Evolutionary conservation across 2,329 filamentous ascomycete species (phyloP).

Genomic region (Fusarium scirpi): DNA sequence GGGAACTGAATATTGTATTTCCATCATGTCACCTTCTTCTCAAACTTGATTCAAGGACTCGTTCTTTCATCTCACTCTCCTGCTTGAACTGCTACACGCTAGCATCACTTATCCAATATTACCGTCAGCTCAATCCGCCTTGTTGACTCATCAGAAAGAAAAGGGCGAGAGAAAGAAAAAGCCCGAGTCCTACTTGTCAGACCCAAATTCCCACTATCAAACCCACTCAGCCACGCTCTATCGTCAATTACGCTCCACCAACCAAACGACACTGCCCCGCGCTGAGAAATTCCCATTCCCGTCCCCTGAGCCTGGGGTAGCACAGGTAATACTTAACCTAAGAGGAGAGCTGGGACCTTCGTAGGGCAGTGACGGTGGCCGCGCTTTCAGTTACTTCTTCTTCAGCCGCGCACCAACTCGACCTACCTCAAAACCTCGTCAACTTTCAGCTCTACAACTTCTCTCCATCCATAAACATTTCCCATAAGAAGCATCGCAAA

Average conservation of each 20-base stretch:
- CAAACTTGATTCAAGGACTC: background rate
- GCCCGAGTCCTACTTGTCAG: conserved; percentile 2
- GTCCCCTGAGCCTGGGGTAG: conserved; percentile 27
- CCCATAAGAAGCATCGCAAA: conserved; percentile 1
- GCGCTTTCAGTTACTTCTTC: conserved; percentile 27
- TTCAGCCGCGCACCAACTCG: conserved; percentile 36
- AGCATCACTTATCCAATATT: background rate
- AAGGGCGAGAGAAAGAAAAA: background rate
- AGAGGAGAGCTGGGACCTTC: conserved; percentile 4
- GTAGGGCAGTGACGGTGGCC: conserved; percentile 11
- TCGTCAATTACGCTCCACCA: conserved; percentile 30
- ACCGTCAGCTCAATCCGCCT: background rate
- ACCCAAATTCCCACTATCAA: conserved; percentile 23
- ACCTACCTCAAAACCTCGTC: conserved; percentile 34
- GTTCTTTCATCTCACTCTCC: background rate
- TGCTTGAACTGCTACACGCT: background rate
- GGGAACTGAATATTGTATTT: conserved; percentile 11
- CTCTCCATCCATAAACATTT: background rate
- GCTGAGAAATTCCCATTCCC: conserved; percentile 24
- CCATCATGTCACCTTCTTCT: conserved; percentile 5
- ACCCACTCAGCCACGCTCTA: conserved; percentile 36
- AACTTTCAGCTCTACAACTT: background rate
- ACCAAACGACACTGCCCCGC: conserved; percentile 41
- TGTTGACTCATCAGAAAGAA: background rate
- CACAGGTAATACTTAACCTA: background rate